A percentile compares a stretch with the other conserved stretches of the same genome.
Conservation (phyloP, 2,329 filamentous ascomycete species). For the Leptographium procerum region DNA sequence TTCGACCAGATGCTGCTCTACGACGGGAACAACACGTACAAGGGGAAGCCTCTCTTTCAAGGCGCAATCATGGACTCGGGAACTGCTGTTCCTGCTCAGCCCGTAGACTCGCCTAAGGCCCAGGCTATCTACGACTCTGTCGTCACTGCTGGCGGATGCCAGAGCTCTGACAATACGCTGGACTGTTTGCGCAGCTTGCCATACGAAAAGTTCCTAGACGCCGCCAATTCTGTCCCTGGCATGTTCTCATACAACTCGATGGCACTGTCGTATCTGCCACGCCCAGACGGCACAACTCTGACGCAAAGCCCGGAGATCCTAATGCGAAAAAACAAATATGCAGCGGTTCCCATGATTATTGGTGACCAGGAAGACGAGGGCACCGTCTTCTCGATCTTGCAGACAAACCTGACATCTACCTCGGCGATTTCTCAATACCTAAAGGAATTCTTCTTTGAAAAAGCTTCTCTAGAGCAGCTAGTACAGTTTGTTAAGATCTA, state of each 20-base stretch:
- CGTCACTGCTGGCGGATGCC: constrained; percentile 50
- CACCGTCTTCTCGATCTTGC: constrained; percentile 61
- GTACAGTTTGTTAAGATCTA: constrained; percentile 51
- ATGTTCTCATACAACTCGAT: constrained; percentile 55
- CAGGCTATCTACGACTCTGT: constrained; percentile 55
- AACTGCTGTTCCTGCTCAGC: constrained; percentile 47
- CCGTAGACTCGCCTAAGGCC: constrained; percentile 53
- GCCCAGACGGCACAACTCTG: constrained; percentile 56
- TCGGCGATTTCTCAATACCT: constrained; percentile 52
- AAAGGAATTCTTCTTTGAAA: constrained; percentile 44
- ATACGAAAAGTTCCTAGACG: constrained; percentile 50
- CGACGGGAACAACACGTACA: constrained; percentile 55
- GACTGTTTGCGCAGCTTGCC: constrained; percentile 52
- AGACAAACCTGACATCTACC: constrained; percentile 54
- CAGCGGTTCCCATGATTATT: constrained; percentile 41
- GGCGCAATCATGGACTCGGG: constrained; percentile 71
- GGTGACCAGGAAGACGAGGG: constrained; percentile 75
- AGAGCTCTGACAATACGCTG: constrained; percentile 42
- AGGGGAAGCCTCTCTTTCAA: constrained; percentile 63
- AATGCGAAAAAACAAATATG: constrained; percentile 34
- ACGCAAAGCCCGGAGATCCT: constrained; percentile 52
- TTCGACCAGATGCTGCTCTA: constrained; percentile 68
- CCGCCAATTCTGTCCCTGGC: constrained; percentile 58
- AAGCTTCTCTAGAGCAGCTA: constrained; percentile 39
- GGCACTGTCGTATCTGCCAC: constrained; percentile 61